Base-by-base conservation (phyloP, 441 rosid species). In the Euphorbia schlechtendalii region DNA sequence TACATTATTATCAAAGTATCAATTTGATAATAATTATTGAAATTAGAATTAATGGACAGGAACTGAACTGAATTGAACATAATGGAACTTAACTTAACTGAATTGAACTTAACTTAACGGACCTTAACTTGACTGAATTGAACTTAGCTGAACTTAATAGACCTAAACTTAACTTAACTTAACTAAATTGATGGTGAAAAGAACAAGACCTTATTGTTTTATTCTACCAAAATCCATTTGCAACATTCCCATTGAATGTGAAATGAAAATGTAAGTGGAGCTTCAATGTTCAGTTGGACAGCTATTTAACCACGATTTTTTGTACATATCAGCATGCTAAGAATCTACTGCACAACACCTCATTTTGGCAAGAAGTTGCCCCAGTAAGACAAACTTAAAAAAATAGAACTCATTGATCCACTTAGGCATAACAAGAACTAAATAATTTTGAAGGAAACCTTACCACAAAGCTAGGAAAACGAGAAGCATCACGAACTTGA, bases 401-500 rank as follows among this genome's bases (percentile, higher is more conserved):
- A 66, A 51, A 62, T 32, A 64, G 49, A 63, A 52, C 36, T 36
- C 61, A 46, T 64, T 30, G 45, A 56, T 51, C 54, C n/a, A 30
- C 59, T 36, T 58, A 46, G 36, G 58, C 30, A 51, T 64, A 68
- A 36, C 17, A 54, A 38, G 61, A 40, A 53, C 17, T 59, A 56
- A 32, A 54, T 59, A 60, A 46, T 59, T 69, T 54, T 20, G 59
- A 66, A 65, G 34, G 55, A 28, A 45, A 48, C 46, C 96, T 82
- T 80, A 92, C 96, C 28, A 86, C 77, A 75, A 86, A 92, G 78
- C 83, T 78, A 77, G 94, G 86, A 70, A 92, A 76, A 70, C 76
- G 94, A 75, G 93, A 73, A 68, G 69, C 84, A 73, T 89, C 96
- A 64, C 79, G 85, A 68, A 81, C 78, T 81, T 88, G 97, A 74